Conservation (phyloP, 768 basidiomycete genomes). For the Macrolepiota albuminosa region DNA sequence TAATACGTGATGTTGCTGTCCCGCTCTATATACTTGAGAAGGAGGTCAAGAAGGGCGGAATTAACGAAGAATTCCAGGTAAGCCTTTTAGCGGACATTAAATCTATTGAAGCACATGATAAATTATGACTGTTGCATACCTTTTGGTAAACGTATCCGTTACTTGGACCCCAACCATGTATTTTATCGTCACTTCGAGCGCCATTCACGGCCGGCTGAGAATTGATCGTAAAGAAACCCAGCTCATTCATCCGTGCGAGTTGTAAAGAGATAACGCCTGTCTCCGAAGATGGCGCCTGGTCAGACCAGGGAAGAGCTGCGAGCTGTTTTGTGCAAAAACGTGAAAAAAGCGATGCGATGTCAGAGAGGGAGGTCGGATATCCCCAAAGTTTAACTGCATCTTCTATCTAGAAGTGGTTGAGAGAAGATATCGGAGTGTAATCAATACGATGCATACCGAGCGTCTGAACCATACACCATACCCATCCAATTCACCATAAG, state of each 20-base stretch:
- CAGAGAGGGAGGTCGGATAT: conserved; percentile 58
- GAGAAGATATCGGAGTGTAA: conserved; percentile 5
- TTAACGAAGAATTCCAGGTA: conserved; percentile 95
- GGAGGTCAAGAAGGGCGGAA: conserved; percentile 63
- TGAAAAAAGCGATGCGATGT: conserved; percentile 72
- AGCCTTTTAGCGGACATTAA: conserved; percentile 45
- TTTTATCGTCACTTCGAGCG: conserved; percentile 74
- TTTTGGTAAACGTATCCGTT: conserved; percentile 97
- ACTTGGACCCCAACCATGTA: conserved; percentile 90
- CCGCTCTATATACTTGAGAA: conserved; percentile 78
- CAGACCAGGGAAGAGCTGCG: conserved; percentile 89
- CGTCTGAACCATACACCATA: conserved; percentile 93
- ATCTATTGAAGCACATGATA: background rate
- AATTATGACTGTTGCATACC: conserved; percentile 31
- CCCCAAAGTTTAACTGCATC: conserved; percentile 90
- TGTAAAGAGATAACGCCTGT: conserved; percentile 75
- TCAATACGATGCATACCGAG: conserved; percentile 41
- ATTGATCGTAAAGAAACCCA: conserved; percentile 96
- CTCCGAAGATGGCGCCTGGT: conserved; percentile 80
- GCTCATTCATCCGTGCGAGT: conserved; percentile 80
- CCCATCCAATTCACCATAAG: conserved; percentile 96
- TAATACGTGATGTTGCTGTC: conserved; percentile 93
- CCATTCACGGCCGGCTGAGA: conserved; percentile 96
- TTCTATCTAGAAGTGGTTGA: conserved; percentile 54
- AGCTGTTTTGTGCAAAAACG: conserved; percentile 77